A percentile compares a stretch with the other conserved stretches of the same genome.
Conservation (phyloP, 2,329 filamentous ascomycete genomes). For the Penicillium sp. region DNA sequence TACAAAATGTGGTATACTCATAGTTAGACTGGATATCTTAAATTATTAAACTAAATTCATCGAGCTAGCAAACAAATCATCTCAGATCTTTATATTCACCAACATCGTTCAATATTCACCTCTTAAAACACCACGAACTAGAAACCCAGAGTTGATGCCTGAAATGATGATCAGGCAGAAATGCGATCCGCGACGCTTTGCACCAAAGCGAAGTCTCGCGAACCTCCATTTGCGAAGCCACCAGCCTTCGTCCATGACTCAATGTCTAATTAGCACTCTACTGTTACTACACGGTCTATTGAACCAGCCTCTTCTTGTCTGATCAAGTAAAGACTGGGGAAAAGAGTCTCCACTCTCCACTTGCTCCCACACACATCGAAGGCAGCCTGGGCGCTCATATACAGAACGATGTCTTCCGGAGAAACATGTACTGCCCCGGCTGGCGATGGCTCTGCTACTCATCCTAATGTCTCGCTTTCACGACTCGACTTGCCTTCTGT, state of each 20-base stretch:
- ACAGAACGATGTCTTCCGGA: constrained; percentile 14
- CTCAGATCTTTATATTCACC: not conserved
- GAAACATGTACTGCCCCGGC: constrained; percentile 13
- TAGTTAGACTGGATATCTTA: not conserved
- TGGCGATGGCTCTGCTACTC: constrained; percentile 3
- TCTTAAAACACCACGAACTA: not conserved
- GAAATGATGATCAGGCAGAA: constrained; percentile 20
- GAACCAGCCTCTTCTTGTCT: not conserved
- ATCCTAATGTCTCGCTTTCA: not conserved
- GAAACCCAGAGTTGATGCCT: constrained; percentile 12
- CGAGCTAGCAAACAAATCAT: not conserved
- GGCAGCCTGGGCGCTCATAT: constrained; percentile 3
- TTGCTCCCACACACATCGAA: not conserved
- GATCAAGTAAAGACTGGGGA: not conserved
- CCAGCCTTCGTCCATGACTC: not conserved
- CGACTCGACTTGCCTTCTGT: constrained; percentile 25
- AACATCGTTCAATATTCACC: not conserved
- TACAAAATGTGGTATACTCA: not conserved
- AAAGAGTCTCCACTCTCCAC: constrained; percentile 2
- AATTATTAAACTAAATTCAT: not conserved
- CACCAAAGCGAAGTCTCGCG: not conserved
- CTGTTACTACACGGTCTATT: not conserved
- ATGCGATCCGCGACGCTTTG: constrained; percentile 3
- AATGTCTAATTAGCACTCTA: not conserved
- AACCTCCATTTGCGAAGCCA: not conserved